These are phyloP conservation scores for Hirschioporus abietinus DNA, from an alignment of 768 basidiomycete genomes.

Conservation along the genomic window DNA sequence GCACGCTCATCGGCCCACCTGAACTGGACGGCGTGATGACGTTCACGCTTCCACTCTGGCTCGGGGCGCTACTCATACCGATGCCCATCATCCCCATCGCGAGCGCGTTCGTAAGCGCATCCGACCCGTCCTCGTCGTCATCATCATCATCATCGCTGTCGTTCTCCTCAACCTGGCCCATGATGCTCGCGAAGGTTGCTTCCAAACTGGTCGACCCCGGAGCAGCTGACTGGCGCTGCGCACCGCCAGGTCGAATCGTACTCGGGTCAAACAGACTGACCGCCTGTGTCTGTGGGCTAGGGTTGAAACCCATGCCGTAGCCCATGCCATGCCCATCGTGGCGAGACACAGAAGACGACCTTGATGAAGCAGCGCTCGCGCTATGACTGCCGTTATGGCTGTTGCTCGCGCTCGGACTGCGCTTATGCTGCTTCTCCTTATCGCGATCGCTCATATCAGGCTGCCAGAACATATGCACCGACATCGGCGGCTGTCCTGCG, in stretches of 20 bases:
- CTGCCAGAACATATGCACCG: slow-evolving; percentile 1
- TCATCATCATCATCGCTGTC: not conserved
- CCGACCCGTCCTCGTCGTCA: not conserved
- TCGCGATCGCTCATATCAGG: not conserved
- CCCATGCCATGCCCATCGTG: not conserved
- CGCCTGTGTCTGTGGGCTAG: not conserved
- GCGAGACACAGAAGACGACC: not conserved
- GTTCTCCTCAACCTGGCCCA: not conserved
- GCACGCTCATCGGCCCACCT: not conserved
- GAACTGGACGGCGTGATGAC: not conserved
- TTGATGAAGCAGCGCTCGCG: not conserved
- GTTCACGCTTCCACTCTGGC: not conserved
- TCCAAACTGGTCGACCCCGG: not conserved
- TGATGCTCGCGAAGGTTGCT: not conserved
- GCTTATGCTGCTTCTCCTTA: not conserved
- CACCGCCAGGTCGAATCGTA: not conserved
- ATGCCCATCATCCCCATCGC: not conserved
- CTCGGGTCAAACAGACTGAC: not conserved
- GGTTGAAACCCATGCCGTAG: not conserved
- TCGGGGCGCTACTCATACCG: not conserved
- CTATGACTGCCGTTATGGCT: not conserved
- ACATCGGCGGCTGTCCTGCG: not conserved
- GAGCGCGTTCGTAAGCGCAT: not conserved
- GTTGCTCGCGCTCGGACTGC: not conserved
- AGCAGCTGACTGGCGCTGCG: not conserved